phyloP scores from a whole-genome alignment of 2,329 filamentous ascomycete species.

The Penicillium sp. region DNA sequence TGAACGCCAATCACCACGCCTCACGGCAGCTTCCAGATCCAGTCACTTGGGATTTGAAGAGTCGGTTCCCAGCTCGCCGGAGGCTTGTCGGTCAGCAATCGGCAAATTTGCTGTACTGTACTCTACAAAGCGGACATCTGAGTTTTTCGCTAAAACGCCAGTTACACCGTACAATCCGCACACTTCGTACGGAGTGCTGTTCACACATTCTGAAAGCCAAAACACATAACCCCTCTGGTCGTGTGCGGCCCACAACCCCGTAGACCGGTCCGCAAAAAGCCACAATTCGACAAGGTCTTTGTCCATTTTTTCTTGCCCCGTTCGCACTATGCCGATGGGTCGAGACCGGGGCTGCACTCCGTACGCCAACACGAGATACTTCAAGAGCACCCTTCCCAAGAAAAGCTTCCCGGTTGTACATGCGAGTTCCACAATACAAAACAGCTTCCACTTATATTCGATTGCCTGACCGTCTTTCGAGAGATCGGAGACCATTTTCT shows the following conservation, averaged over 20 bases:
- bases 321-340: not conserved
- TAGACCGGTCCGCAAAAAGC: slow-evolving; percentile 2
- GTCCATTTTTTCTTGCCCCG: not conserved
- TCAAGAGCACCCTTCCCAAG: not conserved
- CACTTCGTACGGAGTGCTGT: not conserved
- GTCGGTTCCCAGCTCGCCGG: not conserved
- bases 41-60: not conserved
- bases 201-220: not conserved
- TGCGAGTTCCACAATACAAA: slow-evolving; percentile 3
- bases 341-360: not conserved
- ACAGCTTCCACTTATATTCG: not conserved
- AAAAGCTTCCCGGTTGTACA: slow-evolving; percentile 1
- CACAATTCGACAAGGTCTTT: not conserved
- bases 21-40: not conserved
- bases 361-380: not conserved
- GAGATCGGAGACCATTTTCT: slow-evolving; percentile 2
- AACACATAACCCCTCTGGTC: not conserved
- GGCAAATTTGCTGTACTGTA: not conserved
- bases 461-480: slow-evolving; percentile 13
- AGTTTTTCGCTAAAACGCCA: slow-evolving; percentile 6
- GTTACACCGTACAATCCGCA: not conserved
- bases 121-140: not conserved
- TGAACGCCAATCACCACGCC: slow-evolving; percentile 6
- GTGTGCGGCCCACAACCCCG: not conserved
- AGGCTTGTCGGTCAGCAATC: slow-evolving; percentile 10